A percentile compares a stretch with the other conserved stretches of the same genome.
Evolutionary conservation across 2,329 filamentous ascomycete species (phyloP).

Genomic region (Talaromyces islandicus): DNA sequence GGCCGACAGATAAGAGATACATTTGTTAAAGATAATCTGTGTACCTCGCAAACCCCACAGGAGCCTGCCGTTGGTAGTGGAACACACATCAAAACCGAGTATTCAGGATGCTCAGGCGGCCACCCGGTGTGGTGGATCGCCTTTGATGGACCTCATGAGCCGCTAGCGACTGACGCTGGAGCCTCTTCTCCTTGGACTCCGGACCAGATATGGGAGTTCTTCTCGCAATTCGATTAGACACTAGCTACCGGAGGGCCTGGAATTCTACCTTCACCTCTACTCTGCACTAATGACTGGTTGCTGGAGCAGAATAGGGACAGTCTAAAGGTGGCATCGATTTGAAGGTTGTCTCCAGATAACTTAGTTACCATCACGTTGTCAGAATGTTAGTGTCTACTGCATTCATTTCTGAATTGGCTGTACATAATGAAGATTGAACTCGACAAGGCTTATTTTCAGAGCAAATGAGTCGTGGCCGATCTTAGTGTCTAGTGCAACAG

Average conservation of each 20-base stretch:
- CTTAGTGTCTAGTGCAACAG: too few species aligned
- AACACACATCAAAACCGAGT: constrained; percentile 4
- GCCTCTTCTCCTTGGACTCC: constrained; percentile 4
- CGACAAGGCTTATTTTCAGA: too few species aligned
- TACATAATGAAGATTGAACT: too few species aligned
- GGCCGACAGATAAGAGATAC: constrained; percentile 3
- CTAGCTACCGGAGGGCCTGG: background rate
- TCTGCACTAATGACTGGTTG: background rate
- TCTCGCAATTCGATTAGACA: background rate
- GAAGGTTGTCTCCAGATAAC: background rate
- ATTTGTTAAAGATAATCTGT: constrained; percentile 4
- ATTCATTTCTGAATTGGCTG: too few species aligned
- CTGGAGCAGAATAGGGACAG: background rate
- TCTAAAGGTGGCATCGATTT: background rate
- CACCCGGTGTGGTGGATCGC: constrained; percentile 4
- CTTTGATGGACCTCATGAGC: constrained; percentile 3
- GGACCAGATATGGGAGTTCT: constrained; percentile 3
- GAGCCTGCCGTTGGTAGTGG: background rate
- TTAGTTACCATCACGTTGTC: background rate
- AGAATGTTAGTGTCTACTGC: too few species aligned
- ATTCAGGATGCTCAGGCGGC: background rate
- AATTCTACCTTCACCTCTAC: background rate
- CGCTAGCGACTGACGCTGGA: background rate
- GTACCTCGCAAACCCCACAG: background rate
- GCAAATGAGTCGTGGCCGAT: too few species aligned